These are phyloP conservation scores for Alternaria sp. DNA, from an alignment of 2,329 filamentous ascomycete species.

Conservation along the genomic window DNA sequence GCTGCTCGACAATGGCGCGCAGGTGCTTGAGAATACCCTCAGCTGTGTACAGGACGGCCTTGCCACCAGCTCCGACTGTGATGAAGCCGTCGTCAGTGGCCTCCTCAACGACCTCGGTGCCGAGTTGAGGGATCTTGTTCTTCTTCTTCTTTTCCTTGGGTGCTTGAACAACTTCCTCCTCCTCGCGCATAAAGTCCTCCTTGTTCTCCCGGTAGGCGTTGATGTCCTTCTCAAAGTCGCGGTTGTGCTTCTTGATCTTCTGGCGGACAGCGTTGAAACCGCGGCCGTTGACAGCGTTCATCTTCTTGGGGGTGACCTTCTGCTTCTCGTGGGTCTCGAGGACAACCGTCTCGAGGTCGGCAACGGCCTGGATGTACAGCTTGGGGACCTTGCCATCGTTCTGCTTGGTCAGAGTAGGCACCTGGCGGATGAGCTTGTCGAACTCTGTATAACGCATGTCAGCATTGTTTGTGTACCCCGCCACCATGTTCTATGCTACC, in stretches of 20 bases:
- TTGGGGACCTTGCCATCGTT: slow-evolving; percentile 82
- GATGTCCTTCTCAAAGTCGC: slow-evolving; percentile 87
- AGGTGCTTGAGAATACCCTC: slow-evolving; percentile 99
- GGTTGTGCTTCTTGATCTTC: slow-evolving; percentile 98
- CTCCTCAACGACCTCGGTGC: slow-evolving; percentile 58
- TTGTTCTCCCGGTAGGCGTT: slow-evolving; percentile 86
- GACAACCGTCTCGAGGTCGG: slow-evolving; percentile 92
- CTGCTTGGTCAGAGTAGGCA: slow-evolving; percentile 60
- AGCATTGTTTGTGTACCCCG: slow-evolving; percentile 22
- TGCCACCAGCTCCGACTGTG: slow-evolving; percentile 86
- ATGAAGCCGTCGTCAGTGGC: slow-evolving; percentile 87
- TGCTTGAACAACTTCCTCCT: slow-evolving; percentile 76
- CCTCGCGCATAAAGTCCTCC: slow-evolving; percentile 85
- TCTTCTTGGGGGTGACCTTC: slow-evolving; percentile 96
- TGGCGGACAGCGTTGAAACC: slow-evolving; percentile 97
- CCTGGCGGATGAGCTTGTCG: slow-evolving; percentile 90
- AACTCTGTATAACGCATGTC: slow-evolving; percentile 68
- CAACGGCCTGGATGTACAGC: slow-evolving; percentile 88
- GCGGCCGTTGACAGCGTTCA: slow-evolving; percentile 95
- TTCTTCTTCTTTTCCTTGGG: slow-evolving; percentile 47
- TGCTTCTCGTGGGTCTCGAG: slow-evolving; percentile 94
- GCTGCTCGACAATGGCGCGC: slow-evolving; percentile 87
- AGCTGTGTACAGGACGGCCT: slow-evolving; percentile 88
- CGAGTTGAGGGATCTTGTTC: slow-evolving; percentile 59
- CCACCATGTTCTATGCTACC: neutral